Evolutionary conservation across 805 yeast species (phyloP).

Genomic region (Tetrapisispora taiwanensis): DNA sequence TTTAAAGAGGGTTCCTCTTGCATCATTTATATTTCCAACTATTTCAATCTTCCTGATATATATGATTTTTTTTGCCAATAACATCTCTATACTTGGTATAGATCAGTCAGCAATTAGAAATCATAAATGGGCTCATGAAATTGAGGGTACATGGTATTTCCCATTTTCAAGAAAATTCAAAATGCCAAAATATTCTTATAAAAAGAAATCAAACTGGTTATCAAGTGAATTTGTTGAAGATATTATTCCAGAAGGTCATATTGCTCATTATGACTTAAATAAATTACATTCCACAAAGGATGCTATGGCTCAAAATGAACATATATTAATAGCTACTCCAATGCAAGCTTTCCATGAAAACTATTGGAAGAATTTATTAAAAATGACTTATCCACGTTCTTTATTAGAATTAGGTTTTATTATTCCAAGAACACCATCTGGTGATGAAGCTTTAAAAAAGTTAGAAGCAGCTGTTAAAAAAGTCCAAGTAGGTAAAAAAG

Average conservation of each 20-base stretch:
- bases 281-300: constrained; percentile 58
- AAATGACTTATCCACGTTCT: constrained; percentile 72
- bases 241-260: constrained; percentile 59
- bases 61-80: constrained; percentile 15
- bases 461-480: constrained; percentile 68
- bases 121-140: constrained; percentile 30
- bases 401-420: constrained; percentile 85
- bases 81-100: constrained; percentile 18
- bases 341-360: constrained; percentile 75
- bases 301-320: constrained; percentile 68
- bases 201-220: constrained; percentile 30
- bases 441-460: constrained; percentile 63
- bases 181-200: constrained; percentile 40
- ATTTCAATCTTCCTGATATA: constrained; percentile 14
- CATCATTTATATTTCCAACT: constrained; percentile 18
- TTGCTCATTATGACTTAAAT: constrained; percentile 78
- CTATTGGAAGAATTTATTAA: constrained; percentile 79
- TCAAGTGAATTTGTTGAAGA: constrained; percentile 44
- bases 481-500: constrained; percentile 54
- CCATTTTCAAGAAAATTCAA: constrained; percentile 26
- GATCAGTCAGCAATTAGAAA: constrained; percentile 16
- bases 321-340: constrained; percentile 80
- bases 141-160: constrained; percentile 28
- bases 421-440: constrained; percentile 71
- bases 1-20: constrained; percentile 21